Evolutionary conservation across 73 alveolate genomes (phyloP).

Genomic region (Paramecium caudatum): DNA sequence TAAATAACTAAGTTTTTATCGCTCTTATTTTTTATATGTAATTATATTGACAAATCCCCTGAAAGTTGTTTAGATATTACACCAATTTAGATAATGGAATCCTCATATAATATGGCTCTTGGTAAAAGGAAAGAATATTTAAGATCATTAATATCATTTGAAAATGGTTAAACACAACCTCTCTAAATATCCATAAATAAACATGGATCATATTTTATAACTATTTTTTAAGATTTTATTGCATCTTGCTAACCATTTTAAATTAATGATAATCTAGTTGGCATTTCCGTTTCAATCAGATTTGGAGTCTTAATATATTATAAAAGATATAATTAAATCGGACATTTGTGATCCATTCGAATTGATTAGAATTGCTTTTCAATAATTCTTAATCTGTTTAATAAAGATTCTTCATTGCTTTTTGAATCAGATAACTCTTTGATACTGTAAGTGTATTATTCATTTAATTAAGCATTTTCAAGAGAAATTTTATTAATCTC

Average conservation of each 20-base stretch:
- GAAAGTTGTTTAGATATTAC: background rate
- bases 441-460: background rate
- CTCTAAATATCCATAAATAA: conserved; percentile 26
- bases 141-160: conserved; percentile 48
- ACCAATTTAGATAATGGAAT: background rate
- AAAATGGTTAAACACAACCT: conserved; percentile 3
- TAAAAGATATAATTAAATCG: background rate
- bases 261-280: background rate
- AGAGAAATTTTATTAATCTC: background rate
- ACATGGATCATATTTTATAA: background rate
- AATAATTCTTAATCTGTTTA: background rate
- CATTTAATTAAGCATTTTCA: background rate
- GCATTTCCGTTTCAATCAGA: background rate
- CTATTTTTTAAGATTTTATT: background rate
- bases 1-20: background rate
- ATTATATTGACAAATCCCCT: background rate
- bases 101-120: conserved; percentile 39
- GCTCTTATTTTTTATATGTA: conserved; percentile 39
- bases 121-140: background rate
- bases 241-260: background rate
- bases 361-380: conserved; percentile 4
- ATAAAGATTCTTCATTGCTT: background rate
- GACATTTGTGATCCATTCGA: conserved; percentile 35
- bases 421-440: background rate
- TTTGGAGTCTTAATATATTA: conserved; percentile 1